These are phyloP conservation scores for Penicillium vulpinum DNA, from an alignment of 2,329 filamentous ascomycete species.

Conservation along the genomic window DNA sequence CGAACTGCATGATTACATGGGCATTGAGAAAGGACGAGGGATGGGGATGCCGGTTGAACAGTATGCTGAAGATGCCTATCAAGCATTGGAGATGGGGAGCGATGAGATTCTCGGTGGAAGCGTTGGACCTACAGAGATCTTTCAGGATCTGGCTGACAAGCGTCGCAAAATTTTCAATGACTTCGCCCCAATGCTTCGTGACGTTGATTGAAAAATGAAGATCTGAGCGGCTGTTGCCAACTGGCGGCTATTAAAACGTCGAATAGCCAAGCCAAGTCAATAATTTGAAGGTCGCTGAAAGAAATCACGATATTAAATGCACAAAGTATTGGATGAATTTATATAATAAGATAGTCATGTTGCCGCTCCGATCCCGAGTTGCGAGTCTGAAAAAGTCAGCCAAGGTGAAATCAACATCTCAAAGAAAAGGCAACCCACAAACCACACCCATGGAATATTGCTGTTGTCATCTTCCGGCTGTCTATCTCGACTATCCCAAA, in stretches of 20 bases:
- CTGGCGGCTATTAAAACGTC: background rate
- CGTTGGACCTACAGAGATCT: background rate
- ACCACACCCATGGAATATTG: conserved; percentile 31
- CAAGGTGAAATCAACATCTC: background rate
- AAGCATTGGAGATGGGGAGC: background rate
- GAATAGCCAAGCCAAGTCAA: background rate
- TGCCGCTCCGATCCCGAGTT: conserved; percentile 22
- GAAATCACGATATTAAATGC: too few relatives aligned
- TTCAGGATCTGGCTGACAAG: background rate
- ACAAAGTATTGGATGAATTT: background rate
- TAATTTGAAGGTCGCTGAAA: background rate
- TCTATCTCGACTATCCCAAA: conserved; percentile 28
- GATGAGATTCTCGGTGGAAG: background rate
- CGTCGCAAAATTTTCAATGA: background rate
- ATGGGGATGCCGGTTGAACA: background rate
- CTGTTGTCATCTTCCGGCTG: conserved; percentile 20
- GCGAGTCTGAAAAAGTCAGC: conserved; percentile 21
- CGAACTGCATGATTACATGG: background rate
- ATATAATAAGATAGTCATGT: conserved; percentile 35
- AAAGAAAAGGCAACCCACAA: conserved; percentile 22
- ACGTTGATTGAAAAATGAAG: background rate
- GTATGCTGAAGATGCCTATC: background rate
- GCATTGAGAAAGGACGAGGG: background rate
- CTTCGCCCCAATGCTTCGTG: background rate
- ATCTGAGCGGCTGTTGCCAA: too few relatives aligned